These are phyloP conservation scores for Williopsis jadinii DNA, from an alignment of 1,139 yeast genomes.

Conservation along the genomic window DNA sequence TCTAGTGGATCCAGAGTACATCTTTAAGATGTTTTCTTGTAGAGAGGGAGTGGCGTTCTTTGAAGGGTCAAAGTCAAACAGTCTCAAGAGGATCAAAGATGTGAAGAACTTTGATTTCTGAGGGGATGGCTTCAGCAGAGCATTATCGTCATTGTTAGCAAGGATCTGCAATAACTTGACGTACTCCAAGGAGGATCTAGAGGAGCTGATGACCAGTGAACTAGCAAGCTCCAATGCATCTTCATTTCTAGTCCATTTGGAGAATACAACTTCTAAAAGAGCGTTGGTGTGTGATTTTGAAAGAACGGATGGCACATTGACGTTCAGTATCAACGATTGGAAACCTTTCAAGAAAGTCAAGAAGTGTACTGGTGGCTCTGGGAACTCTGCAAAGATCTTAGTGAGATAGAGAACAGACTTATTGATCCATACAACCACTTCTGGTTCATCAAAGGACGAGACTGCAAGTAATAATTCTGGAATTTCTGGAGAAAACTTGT, in stretches of 20 bases:
- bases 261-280: conserved; percentile 58
- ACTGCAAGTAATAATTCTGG: conserved; percentile 19
- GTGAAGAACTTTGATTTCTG: conserved; percentile 33
- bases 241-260: conserved; percentile 39
- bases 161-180: conserved; percentile 59
- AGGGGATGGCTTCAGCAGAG: conserved; percentile 24
- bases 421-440: conserved; percentile 27
- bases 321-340: conserved; percentile 24
- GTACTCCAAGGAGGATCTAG: conserved; percentile 35
- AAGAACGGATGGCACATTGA: conserved; percentile 38
- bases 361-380: conserved; percentile 31
- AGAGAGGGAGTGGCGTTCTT: conserved; percentile 40
- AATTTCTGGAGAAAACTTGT: conserved; percentile 26
- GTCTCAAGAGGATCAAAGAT: conserved; percentile 34
- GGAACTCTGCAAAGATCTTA: conserved; percentile 51
- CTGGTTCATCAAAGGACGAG: conserved; percentile 11
- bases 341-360: conserved; percentile 27
- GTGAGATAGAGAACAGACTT: conserved; percentile 55
- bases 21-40: conserved; percentile 40
- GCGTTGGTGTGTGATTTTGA: conserved; percentile 50
- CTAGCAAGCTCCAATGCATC: conserved; percentile 38
- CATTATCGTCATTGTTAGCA: conserved; percentile 40
- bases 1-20: conserved; percentile 57
- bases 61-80: conserved; percentile 41
- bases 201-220: conserved; percentile 31